These are phyloP conservation scores for Biscogniauxia marginata DNA, from an alignment of 2,329 filamentous ascomycete species.

Conservation along the genomic window DNA sequence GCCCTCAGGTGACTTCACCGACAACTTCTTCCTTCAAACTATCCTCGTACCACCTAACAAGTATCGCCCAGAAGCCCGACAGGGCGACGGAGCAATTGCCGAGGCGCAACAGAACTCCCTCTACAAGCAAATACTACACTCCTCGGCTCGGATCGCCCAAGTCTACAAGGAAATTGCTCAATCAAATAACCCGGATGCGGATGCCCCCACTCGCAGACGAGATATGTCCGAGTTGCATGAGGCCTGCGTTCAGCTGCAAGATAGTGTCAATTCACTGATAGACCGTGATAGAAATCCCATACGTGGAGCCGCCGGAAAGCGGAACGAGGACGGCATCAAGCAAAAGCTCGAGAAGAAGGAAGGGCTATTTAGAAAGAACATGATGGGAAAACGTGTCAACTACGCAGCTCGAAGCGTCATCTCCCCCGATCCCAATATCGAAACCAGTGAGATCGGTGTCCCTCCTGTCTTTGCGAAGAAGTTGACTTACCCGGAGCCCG, in stretches of 20 bases:
- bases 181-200: slow-evolving; percentile 37
- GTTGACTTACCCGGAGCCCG: slow-evolving; percentile 93
- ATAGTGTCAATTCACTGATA: slow-evolving; percentile 87
- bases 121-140: slow-evolving; percentile 80
- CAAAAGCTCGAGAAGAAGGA: slow-evolving; percentile 99
- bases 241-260: slow-evolving; percentile 80
- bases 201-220: slow-evolving; percentile 45
- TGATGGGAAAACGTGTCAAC: slow-evolving; percentile 99
- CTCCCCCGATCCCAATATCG: slow-evolving; percentile 96
- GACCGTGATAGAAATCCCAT: slow-evolving; percentile 85
- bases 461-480: slow-evolving; percentile 97
- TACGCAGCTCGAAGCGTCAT: slow-evolving; percentile 97
- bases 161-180: slow-evolving; percentile 67
- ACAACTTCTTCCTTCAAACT: slow-evolving; percentile 92
- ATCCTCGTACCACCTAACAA: slow-evolving; percentile 89
- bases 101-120: slow-evolving; percentile 86
- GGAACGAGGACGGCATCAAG: slow-evolving; percentile 92
- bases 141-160: slow-evolving; percentile 70
- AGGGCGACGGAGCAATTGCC: slow-evolving; percentile 75
- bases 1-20: slow-evolving; percentile 93
- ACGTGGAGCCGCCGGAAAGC: slow-evolving; percentile 72
- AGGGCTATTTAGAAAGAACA: slow-evolving; percentile 96
- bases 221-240: slow-evolving; percentile 77
- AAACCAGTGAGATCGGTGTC: slow-evolving; percentile 98
- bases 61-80: slow-evolving; percentile 82